These are phyloP conservation scores for Pythium biforme DNA, from an alignment of 352 stramenopile species.

Conservation along the genomic window DNA sequence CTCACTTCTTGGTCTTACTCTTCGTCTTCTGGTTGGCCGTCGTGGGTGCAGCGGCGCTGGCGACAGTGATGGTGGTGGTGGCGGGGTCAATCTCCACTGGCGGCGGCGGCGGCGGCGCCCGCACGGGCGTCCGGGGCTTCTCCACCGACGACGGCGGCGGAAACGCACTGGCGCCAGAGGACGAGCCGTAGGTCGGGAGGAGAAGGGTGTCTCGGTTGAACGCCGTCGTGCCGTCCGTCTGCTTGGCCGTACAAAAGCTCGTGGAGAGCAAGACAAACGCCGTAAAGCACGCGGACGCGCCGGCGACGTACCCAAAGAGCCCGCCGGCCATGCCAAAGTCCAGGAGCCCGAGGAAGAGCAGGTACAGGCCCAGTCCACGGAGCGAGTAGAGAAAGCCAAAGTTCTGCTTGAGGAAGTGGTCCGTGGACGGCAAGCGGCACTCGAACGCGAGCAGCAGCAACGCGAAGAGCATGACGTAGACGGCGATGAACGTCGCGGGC, in stretches of 20 bases:
- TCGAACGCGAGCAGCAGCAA: conserved; percentile 36
- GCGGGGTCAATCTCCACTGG: not conserved
- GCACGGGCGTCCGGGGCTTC: conserved; percentile 1
- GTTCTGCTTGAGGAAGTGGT: conserved; percentile 31
- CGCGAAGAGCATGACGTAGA: conserved; percentile 38
- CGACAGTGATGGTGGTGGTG: too few relatives aligned
- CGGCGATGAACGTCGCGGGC: conserved; percentile 32
- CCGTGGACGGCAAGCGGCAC: conserved; percentile 29
- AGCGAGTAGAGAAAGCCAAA: conserved; percentile 43
- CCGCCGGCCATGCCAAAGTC: conserved; percentile 38
- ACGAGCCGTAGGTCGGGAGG: conserved; percentile 25
- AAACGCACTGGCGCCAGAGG: not conserved
- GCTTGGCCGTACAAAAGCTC: conserved; percentile 8
- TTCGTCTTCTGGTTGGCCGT: not conserved
- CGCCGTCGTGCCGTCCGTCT: not conserved
- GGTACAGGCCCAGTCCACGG: conserved; percentile 28
- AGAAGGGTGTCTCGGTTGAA: not conserved
- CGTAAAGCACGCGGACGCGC: conserved; percentile 26
- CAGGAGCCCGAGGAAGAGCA: conserved; percentile 40
- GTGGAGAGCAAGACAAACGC: conserved; percentile 24
- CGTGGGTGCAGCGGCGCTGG: not conserved
- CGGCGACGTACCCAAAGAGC: conserved; percentile 25
- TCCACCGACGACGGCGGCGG: not conserved
- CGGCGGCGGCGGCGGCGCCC: not conserved
- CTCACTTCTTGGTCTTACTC: conserved; percentile 22